Base-by-base conservation (phyloP, 805 yeast species). In the Starmerella asiatica region DNA sequence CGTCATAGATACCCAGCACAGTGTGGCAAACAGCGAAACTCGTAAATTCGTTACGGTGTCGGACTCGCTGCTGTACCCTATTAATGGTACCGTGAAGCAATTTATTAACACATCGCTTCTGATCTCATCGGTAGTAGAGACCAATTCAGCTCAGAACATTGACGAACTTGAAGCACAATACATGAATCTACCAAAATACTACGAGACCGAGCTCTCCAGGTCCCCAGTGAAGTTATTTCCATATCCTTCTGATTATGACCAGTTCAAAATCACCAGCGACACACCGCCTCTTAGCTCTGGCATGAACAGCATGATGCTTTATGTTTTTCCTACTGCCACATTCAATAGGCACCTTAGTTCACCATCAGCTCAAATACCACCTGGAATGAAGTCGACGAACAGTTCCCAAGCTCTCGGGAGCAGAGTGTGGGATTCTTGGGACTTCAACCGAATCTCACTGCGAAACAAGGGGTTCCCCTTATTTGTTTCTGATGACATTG, bases 401-500 rank as follows among this genome's bases (percentile, higher is more conserved):
- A n/a, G n/a, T n/a, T 23, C 26, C 9, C 26, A 23, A 23, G 26
- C 26, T 23, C 26, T 7, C 26, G 26, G 11, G 11, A 11, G 9
- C 11, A 7, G 11, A 7, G 17, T 4, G 5, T 35, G 20, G 20
- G 35, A 32, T 19, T 30, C 43, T 7, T 44, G 42, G 41, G 39
- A 40, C 11, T 24, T 41, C 20, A 23, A 21, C 17, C 3, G 30
- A 15, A 26, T 44, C 5, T 7, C 45, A 3, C 20, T 41, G n/a
- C 38, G 38, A 3, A 21, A 23, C 16, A 32, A 38, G 18, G 26
- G 21, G 20, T 4, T 35, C 15, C 26, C 43, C 5, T 17, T n/a
- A n/a, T 23, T 12, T 21, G 21, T 35, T 5, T 54, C 29, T 16
- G 42, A 41, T 12, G 34, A 36, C 30, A 14, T 40, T 6, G 42